Base-by-base conservation (phyloP, 257 asterid species). In the Plectranthus barbatus region DNA sequence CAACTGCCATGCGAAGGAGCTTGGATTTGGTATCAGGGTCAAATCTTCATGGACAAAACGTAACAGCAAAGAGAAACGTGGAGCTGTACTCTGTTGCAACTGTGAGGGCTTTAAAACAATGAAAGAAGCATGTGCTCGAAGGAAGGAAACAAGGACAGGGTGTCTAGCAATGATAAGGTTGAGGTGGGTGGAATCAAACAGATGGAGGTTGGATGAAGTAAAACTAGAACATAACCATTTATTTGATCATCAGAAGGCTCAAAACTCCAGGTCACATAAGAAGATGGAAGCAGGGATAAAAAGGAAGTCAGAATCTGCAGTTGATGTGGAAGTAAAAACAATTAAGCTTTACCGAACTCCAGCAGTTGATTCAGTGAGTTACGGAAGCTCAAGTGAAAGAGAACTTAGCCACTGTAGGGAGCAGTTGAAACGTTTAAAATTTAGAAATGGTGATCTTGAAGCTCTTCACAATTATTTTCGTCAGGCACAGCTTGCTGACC, bases 121-220 rank as follows among this genome's bases (percentile, higher is more conserved):
- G 74, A 90, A 85, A 79, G 92, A 90, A 64, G 90, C 83, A 9
- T 83, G 80, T 34, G 77, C 76, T 56, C 79, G 80, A 60, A 79
- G 95, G 55, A 87, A 86, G 81, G 97, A 90, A 76, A 87, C 97
- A n/a, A 71, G 97, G 67, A 90, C 95, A 0, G 94, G 97, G 31
- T 90, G 95, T 70, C 83, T 81, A 21, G 95, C 91, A 63, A 90
- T 86, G 94, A 67, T 90, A 50, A 76, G 97, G 80, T 56, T 86
- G 81, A 76, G 96, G 60, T 57, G 84, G 63, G 80, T 79, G 72
- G 95, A 87, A 60, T 80, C 88, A 1, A 80, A 69, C 54, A 77
- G 90, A 63, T 87, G 96, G 97, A 85, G 96, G 65, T 52, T 87
- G 68, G 88, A 81, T 42, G 97, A 90, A 68, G 92, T 85, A 70